Base-by-base conservation (phyloP, 495 filamentous ascomycete species). In the Penicillium desertorum region DNA sequence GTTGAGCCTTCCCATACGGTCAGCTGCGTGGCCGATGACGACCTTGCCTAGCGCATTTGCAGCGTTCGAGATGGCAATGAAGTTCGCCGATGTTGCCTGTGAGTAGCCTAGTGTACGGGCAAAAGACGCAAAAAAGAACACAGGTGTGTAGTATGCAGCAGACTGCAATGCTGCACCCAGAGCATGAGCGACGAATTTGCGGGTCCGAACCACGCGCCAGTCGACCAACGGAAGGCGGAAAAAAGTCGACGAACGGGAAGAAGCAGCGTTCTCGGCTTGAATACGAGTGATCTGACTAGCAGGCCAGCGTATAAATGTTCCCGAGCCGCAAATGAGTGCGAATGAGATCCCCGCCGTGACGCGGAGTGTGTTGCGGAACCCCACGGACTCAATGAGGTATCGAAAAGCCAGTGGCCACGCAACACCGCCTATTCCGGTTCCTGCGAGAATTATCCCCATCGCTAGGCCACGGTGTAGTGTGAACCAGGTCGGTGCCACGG, bases 1-100 rank as follows among this genome's bases (percentile, higher is more conserved):
- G 43, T 80, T 76, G 1, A 78, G 51, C 17, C 77, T 51, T 9
- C 77, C 77, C 39, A 75, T 62, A 45, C 79, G 80, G 65, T 92
- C 89, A 7, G 68, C 65, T 11, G 51, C 48, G 32, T 65, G 51
- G 1, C 65, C 68, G 17, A 72, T 58, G 1, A 51, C 45, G 17
- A 76, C 56, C 50, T 63, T 66, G 2, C 67, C 63, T 1, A 68
- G 16, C 5, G 71, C 67, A 51, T 71, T 69, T 10, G 58, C 62
- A 9, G 67, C 68, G 30, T 75, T 74, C 4, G 66, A 61, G 8
- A 72, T 62, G 7, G 71, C 62, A 41, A 66, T 63, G 51, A 73
- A 69, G 42, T 76, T 74, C 2, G 76, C 68, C 4, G 66, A 71
- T 0, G 63, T 53, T 3, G 66, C 56, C 41, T 61, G 62, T n/a